These are phyloP conservation scores for Paulownia fortunei DNA, from an alignment of 257 asterid species.

Conservation along the genomic window DNA sequence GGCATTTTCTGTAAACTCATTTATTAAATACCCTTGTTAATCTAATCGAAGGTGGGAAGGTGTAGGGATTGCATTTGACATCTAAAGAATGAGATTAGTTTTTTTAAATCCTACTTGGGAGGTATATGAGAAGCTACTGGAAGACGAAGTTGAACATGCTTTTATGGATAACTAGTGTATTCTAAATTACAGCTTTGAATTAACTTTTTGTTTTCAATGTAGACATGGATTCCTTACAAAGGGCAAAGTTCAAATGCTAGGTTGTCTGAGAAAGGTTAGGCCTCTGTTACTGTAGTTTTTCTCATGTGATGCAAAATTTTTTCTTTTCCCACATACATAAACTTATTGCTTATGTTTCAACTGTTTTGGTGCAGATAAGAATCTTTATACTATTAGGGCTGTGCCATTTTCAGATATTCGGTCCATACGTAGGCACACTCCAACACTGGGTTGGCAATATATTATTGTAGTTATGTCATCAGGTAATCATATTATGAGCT, in stretches of 20 bases:
- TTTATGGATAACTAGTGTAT: background rate
- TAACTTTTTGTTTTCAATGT: slow-evolving; percentile 30
- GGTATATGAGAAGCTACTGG: slow-evolving; percentile 8
- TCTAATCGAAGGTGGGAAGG: slow-evolving; percentile 1
- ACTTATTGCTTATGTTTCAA: slow-evolving; percentile 26
- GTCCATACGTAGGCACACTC: slow-evolving; percentile 89
- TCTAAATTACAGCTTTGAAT: slow-evolving; percentile 2
- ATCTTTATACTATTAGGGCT: slow-evolving; percentile 86
- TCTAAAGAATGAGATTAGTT: background rate
- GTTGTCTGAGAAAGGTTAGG: slow-evolving; percentile 87
- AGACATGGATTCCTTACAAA: slow-evolving; percentile 99
- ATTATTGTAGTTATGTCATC: slow-evolving; percentile 85
- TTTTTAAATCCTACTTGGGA: background rate
- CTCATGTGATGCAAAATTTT: background rate
- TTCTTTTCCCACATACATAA: slow-evolving; percentile 11
- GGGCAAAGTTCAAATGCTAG: slow-evolving; percentile 83
- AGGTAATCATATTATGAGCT: slow-evolving; percentile 55
- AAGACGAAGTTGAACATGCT: slow-evolving; percentile 4
- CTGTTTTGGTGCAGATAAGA: slow-evolving; percentile 72
- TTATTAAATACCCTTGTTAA: background rate
- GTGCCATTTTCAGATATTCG: slow-evolving; percentile 87
- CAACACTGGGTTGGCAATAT: slow-evolving; percentile 93
- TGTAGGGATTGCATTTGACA: slow-evolving; percentile 14
- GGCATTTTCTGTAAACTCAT: slow-evolving; percentile 12
- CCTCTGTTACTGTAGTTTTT: slow-evolving; percentile 12